Percentiles rank a stretch among this genome's conserved stretches.
Evolutionary conservation across 768 basidiomycete genomes (phyloP).

Genomic region (Coprinopsis sp.): DNA sequence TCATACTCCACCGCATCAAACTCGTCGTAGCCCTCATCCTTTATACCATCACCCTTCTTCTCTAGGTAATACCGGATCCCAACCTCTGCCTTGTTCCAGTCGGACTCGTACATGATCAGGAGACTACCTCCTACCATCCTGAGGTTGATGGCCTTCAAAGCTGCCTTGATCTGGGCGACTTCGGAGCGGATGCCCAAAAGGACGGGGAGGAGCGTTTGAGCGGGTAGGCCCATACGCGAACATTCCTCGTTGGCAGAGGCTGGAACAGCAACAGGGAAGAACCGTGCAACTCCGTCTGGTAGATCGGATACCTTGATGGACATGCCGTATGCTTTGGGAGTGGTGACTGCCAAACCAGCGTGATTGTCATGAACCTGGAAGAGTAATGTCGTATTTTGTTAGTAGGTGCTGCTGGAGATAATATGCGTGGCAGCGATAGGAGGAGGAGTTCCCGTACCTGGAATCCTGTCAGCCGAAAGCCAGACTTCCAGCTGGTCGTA

Average conservation of each 20-base stretch:
- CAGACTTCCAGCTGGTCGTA: constrained; percentile 73
- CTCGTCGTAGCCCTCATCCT: too few species aligned
- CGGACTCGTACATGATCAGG: constrained; percentile 70
- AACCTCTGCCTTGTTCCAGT: constrained; percentile 38
- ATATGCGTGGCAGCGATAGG: neutral
- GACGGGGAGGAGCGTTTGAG: constrained; percentile 48
- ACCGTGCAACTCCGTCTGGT: constrained; percentile 67
- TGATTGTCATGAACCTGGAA: constrained; percentile 72
- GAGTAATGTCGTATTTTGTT: too few species aligned
- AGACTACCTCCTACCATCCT: constrained; percentile 82
- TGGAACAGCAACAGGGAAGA: constrained; percentile 58
- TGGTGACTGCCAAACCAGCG: constrained; percentile 50
- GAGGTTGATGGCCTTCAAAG: constrained; percentile 53
- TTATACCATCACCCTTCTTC: neutral
- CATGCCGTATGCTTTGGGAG: constrained; percentile 76
- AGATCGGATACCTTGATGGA: constrained; percentile 65
- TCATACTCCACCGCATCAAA: too few species aligned
- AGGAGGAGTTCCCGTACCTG: constrained; percentile 51
- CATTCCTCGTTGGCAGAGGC: constrained; percentile 2
- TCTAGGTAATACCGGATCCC: constrained; percentile 31
- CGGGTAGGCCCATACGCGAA: constrained; percentile 49
- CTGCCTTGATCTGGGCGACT: constrained; percentile 31
- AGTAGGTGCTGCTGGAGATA: constrained; percentile 4
- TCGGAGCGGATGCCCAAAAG: constrained; percentile 51
- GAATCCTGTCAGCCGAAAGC: constrained; percentile 84